A percentile compares a stretch with the other conserved stretches of the same genome.
Conservation (phyloP, 1,139 yeast genomes). For the Yarrowia galli region DNA sequence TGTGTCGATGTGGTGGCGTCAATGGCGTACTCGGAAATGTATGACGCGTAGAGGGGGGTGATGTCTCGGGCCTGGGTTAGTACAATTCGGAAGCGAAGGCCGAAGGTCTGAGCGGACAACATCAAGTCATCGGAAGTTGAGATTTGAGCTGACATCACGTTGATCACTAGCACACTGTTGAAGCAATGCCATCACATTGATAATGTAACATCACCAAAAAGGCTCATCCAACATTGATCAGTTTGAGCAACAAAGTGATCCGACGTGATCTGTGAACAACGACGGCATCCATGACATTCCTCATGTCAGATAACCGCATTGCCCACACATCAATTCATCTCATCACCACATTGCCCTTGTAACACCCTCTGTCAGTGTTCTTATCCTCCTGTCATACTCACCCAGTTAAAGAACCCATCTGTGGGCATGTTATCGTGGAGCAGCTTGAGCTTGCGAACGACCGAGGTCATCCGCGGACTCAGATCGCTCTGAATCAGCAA, state of each 20-base stretch:
- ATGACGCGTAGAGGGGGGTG: conserved; percentile 18
- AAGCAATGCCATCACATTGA: no score
- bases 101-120: no score
- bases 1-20: conserved; percentile 25
- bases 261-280: no score
- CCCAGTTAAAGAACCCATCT: conserved; percentile 29
- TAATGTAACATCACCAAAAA: no score
- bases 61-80: conserved; percentile 34
- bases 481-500: conserved; percentile 29
- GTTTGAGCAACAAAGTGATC: no score
- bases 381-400: conserved; percentile 23
- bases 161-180: no score
- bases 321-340: no score
- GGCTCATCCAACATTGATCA: no score
- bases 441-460: conserved; percentile 17
- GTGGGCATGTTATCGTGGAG: conserved; percentile 35
- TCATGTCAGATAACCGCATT: no score
- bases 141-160: no score
- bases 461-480: conserved; percentile 6
- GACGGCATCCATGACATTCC: no score
- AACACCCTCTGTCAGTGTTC: not conserved
- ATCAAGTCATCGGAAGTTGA: no score
- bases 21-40: conserved; percentile 8
- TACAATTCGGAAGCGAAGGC: not conserved
- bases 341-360: not conserved